Evolutionary conservation across 306 rosid genomes (phyloP), one percentile per base, ranked within the genome.

Genomic region (Prunus padus): DNA sequence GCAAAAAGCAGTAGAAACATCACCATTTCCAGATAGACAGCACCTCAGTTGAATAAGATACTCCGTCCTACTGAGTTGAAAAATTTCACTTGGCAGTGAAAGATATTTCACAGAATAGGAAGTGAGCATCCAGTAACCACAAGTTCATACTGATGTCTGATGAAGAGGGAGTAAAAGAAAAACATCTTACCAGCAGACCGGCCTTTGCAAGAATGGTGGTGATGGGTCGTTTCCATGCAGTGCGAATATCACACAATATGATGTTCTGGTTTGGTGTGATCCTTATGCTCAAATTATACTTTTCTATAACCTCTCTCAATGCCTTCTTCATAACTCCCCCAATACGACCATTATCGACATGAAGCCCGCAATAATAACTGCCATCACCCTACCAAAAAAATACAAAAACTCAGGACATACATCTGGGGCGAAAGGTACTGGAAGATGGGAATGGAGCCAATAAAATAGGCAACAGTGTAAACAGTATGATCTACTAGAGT

Each of bases 191-290:
- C 99, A 95, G 91, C 61, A 95, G 82, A 84, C 99, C 99, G 65
- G 93, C 95, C 77, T 95, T 97, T 30, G 98, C 96, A 77, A 95
- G 99, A 67, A 61, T 71, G 11, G 96, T 89, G 50, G 98, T 85
- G 79, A 95, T 90, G 68, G 99, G 96, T 3, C 97, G 97, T 81
- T 92, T 95, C 99, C 98, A 95, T 51, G 90, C 57, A 80, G 72
- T 81, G 25, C 90, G 96, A 71, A 95, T 87, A 80, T 95, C 96
- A 77, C 93, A 85, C 90, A 95, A 83, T 80, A 95, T 87, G 69
- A 95, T 84, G 80, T 92, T 95, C 81, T 95, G 99, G 74, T 95
- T 92, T 57, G 98, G 99, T 76, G 99, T 95, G 68, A 95, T 86
- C 73, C 98, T 85, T 71, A 79, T 88, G 72, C 87, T 86, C 86